Evolutionary conservation across 176 grass and related monocot genomes (phyloP).

Genomic region (Olyra latifolia): DNA sequence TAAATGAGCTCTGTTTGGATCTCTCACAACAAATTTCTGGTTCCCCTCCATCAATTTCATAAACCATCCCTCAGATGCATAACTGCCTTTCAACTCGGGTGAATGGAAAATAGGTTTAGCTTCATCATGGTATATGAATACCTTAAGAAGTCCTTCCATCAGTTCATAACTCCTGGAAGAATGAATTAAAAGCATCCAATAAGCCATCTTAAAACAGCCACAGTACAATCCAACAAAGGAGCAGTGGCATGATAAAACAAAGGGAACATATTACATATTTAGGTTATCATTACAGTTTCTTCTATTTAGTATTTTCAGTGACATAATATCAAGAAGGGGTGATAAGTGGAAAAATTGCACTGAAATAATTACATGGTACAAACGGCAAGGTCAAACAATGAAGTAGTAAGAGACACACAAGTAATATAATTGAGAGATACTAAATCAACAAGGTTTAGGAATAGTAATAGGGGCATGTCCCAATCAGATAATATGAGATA

Average conservation of each 20-base stretch:
- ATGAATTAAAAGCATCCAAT: conserved; percentile 1
- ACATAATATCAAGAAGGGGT: background rate
- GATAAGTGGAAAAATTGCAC: background rate
- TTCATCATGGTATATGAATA: conserved; percentile 88
- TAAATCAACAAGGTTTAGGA: background rate
- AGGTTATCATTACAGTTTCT: background rate
- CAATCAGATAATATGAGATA: background rate
- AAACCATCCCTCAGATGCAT: conserved; percentile 95
- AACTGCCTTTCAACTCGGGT: conserved; percentile 77
- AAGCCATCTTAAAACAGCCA: background rate
- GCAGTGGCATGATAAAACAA: background rate
- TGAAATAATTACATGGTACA: background rate
- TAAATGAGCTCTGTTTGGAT: conserved; percentile 67
- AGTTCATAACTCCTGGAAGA: conserved; percentile 87
- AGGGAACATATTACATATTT: background rate
- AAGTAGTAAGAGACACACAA: conserved; percentile 5
- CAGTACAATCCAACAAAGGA: background rate
- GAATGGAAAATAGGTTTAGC: conserved; percentile 78
- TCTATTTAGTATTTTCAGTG: background rate
- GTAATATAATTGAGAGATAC: background rate
- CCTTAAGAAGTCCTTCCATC: conserved; percentile 81
- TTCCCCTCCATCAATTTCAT: conserved; percentile 86
- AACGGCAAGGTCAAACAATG: background rate
- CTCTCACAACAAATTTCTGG: conserved; percentile 64
- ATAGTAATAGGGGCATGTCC: background rate